Percentiles rank a stretch among this genome's conserved stretches.
These are phyloP conservation scores for Fusarium siculi DNA, from an alignment of 2,329 filamentous ascomycete genomes.

Conservation along the genomic window DNA sequence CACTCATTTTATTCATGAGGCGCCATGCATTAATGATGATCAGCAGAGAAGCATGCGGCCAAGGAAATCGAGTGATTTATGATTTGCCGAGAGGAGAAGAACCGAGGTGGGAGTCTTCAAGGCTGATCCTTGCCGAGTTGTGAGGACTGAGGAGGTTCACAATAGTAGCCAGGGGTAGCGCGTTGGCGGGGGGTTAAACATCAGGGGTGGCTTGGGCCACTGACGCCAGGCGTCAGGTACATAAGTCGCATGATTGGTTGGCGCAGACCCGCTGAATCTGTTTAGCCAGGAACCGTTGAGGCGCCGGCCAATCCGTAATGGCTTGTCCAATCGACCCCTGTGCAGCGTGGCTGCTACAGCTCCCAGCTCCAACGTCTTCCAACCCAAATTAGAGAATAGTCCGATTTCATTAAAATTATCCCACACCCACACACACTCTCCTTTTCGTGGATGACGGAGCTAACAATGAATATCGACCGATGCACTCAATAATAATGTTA, in stretches of 20 bases:
- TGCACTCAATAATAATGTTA: neutral
- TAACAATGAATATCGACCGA: neutral
- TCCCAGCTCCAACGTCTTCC: constrained; percentile 23
- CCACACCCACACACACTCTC: constrained; percentile 12
- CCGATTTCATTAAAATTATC: constrained; percentile 35
- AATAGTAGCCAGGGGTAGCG: constrained; percentile 18
- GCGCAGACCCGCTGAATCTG: constrained; percentile 13
- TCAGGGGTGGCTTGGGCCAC: constrained; percentile 26
- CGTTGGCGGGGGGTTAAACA: neutral
- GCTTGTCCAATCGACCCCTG: constrained; percentile 9
- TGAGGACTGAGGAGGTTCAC: constrained; percentile 24
- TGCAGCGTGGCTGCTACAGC: constrained; percentile 12
- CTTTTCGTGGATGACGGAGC: constrained; percentile 13
- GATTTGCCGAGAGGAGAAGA: constrained; percentile 13
- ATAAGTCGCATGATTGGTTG: constrained; percentile 33
- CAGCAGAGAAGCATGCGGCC: constrained; percentile 33
- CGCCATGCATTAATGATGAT: constrained; percentile 41
- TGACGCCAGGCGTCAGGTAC: constrained; percentile 42
- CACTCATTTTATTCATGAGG: constrained; percentile 11
- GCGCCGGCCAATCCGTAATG: constrained; percentile 26
- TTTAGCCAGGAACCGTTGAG: constrained; percentile 44
- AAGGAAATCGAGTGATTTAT: constrained; percentile 20
- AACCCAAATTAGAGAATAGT: constrained; percentile 3
- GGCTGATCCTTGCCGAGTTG: constrained; percentile 5
- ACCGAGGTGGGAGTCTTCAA: constrained; percentile 5